Evolutionary conservation across 1,284 basidiomycete genomes (phyloP).

Genomic region (Heterobasidion irregulare): DNA sequence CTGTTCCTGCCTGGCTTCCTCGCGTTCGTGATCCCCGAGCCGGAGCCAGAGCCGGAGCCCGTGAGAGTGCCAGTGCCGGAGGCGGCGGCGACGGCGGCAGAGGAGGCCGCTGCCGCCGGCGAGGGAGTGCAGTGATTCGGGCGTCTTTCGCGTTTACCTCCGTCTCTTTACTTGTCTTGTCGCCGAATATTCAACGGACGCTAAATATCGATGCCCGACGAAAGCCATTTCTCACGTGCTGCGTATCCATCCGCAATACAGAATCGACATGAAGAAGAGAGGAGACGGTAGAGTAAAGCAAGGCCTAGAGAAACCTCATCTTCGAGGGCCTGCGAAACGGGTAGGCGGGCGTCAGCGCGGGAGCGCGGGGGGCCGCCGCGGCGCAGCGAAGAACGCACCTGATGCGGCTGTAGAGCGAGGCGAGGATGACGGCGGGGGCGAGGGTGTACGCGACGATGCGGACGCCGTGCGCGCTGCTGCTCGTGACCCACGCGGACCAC

Average conservation of each 20-base stretch:
- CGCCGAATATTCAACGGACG: too few species aligned
- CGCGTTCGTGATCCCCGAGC: slow-evolving; percentile 52
- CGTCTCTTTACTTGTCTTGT: too few species aligned
- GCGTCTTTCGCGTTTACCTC: too few species aligned
- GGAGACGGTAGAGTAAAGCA: not conserved
- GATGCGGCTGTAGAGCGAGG: slow-evolving; percentile 7
- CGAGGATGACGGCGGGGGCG: slow-evolving; percentile 29
- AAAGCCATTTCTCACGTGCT: too few species aligned
- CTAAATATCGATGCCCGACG: not conserved
- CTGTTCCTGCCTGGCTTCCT: slow-evolving; percentile 87
- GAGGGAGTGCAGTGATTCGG: too few species aligned
- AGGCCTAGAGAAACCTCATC: not conserved
- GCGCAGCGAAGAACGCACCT: not conserved
- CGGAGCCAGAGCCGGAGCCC: slow-evolving; percentile 20
- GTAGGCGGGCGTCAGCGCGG: not conserved
- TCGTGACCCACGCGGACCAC: slow-evolving; percentile 48
- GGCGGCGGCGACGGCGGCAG: not conserved
- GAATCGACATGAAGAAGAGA: not conserved
- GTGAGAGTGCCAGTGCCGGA: not conserved
- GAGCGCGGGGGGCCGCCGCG: not conserved
- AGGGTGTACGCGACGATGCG: slow-evolving; percentile 45
- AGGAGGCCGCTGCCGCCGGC: not conserved
- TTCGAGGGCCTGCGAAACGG: not conserved
- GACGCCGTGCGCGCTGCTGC: slow-evolving; percentile 27
- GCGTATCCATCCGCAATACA: too few species aligned